Evolutionary conservation across 352 stramenopile species (phyloP), one percentile per base, ranked within the genome.

Genomic region (Globisporangium iwayamae): DNA sequence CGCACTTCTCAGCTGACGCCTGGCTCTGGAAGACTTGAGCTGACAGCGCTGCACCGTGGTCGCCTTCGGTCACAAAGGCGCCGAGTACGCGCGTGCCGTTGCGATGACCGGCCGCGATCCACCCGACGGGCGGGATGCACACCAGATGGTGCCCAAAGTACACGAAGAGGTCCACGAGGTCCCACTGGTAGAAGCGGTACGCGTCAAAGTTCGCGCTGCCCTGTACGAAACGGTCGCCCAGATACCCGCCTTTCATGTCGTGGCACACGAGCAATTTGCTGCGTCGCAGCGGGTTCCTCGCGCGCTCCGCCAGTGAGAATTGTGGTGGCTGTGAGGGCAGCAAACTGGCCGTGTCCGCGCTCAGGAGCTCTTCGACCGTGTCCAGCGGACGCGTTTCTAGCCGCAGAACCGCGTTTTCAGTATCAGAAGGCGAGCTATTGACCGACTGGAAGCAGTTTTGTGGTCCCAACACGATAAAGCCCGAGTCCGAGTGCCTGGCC

Each of bases 191-290:
- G 16, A 85, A 73, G 41, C 74, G 55, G 52, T 83, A 78, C 18
- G 68, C 73, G 28, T 80, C 65, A 62, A 76, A 79, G 38, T 71
- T 66, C 3, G 60, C 18, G 48, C 71, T 68, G n/a, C 73, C 67
- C 66, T 81, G 71, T 11, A 72, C 75, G 50, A 78, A 76, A 18
- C 73, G 68, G 54, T 76, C 71, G 55, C 67, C 61, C 39, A 76
- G 62, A 51, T 80, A 89, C 7, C 73, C 77, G n/a, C 75, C 77
- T 62, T 72, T 71, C 75, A 89, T 75, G 41, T 86, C 77, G 54
- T 87, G 75, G 20, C 76, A 89, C 22, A 86, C 73, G 50, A 89
- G 63, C 60, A 89, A 53, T 54, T 80, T 75, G 56, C 72, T 88
- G 25, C 73, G 70, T 66, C 73, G 66, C 41, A 52, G 56, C 32